Base-by-base conservation (phyloP, 2,329 filamentous ascomycete species). In the Lasiodiplodia sp. region DNA sequence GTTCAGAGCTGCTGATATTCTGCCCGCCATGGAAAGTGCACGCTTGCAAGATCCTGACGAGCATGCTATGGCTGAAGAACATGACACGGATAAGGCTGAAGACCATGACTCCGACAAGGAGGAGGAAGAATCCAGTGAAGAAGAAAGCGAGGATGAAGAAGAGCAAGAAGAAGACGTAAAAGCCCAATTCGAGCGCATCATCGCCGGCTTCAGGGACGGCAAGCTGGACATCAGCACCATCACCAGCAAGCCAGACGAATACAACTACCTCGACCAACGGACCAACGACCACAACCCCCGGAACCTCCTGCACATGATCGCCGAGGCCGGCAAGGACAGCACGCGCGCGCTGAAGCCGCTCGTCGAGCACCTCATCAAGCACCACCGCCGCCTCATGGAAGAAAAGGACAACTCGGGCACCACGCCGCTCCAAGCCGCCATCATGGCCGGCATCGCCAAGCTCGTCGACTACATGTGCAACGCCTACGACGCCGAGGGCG, bases 381-480 rank as follows among this genome's bases (percentile, higher is more conserved):
- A 38, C 16, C 10, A 37, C 28, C 21, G 10, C 3, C 18, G 38
- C 2, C n/a, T 58, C 12, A 58, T 58, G 56, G 16, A 25, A 21
- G n/a, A 58, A 12, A 58, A 38, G 4, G 34, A 44, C 56, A 58
- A n/a, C 10, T n/a, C 14, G n/a, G 56, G 31, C 28, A 58, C 7
- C 6, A 58, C 56, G 31, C 56, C 56, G 2, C 56, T 58, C 16
- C 56, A 58, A 2, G 11, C 34, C 16, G 56, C 56, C 18, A 58
- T 58, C 31, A 40, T 21, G 56, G 11, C 7, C 8, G 28, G 31
- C 8, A n/a, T 11, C 14, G n/a, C n/a, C 25, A 44, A 18, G 37
- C 57, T 63, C 14, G 40, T 63, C 37, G 21, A 47, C 12, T 16
- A 11, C 58, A 63, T 63, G 58, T 63, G 58, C 40, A 25, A 63